Evolutionary conservation across 805 yeast genomes (phyloP).

Genomic region (Wickerhamiella azymoides): DNA sequence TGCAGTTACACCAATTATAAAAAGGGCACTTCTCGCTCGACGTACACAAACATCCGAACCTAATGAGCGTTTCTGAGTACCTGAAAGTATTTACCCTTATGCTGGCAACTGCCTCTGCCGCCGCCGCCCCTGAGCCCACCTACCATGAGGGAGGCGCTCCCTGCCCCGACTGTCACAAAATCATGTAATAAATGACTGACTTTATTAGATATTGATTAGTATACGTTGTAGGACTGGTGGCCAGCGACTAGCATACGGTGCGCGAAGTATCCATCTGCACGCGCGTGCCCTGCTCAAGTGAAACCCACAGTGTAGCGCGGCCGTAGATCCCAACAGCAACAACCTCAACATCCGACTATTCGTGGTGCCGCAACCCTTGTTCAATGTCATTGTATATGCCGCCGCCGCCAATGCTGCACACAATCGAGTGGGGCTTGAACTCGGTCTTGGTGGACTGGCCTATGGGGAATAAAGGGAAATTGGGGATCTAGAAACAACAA

Average conservation of each 20-base stretch:
- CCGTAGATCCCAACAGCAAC: constrained; percentile 41
- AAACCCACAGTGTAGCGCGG: constrained; percentile 28
- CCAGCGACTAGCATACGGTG: constrained; percentile 51
- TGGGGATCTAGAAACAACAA: too few species aligned
- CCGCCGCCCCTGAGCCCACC: too few species aligned
- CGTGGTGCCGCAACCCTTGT: constrained; percentile 55
- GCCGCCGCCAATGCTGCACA: constrained; percentile 86
- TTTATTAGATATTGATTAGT: too few species aligned
- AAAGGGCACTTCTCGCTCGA: too few species aligned
- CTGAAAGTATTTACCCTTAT: too few species aligned
- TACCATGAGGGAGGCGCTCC: too few species aligned
- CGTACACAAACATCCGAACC: background rate
- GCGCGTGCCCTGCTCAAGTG: constrained; percentile 34
- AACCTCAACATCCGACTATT: constrained; percentile 26
- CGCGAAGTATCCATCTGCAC: constrained; percentile 31
- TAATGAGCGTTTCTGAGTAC: too few species aligned
- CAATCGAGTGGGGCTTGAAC: constrained; percentile 55
- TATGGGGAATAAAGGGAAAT: too few species aligned
- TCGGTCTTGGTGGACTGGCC: constrained; percentile 39
- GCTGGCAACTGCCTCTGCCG: too few species aligned
- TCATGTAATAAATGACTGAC: too few species aligned
- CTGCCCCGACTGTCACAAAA: background rate
- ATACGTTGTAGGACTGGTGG: constrained; percentile 46
- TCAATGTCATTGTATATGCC: constrained; percentile 85
- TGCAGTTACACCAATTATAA: too few species aligned